Percentiles rank a stretch among this genome's conserved stretches.
phyloP scores from a whole-genome alignment of 805 yeast species.

The Saccharomycopsis malanga region DNA sequence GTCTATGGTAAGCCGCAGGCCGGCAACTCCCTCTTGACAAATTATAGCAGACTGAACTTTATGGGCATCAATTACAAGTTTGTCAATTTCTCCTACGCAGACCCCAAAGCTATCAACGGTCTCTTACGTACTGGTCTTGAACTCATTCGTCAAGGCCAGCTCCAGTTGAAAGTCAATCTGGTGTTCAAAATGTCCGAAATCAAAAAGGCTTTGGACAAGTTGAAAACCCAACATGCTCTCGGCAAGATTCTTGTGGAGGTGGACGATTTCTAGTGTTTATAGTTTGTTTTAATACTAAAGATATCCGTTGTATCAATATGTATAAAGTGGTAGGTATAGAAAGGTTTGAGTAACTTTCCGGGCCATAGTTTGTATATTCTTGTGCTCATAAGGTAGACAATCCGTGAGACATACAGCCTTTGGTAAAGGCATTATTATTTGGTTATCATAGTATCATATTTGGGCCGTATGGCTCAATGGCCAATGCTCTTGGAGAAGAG shows the following conservation, averaged over 20 bases:
- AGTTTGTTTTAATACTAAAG: too few relatives aligned
- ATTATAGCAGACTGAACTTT: slow-evolving; percentile 1
- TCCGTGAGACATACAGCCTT: too few relatives aligned
- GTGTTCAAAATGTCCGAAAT: slow-evolving; percentile 49
- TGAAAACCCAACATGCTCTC: slow-evolving; percentile 45
- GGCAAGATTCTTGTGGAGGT: slow-evolving; percentile 61
- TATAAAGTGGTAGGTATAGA: too few relatives aligned
- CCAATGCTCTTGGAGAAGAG: too few relatives aligned
- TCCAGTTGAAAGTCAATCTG: slow-evolving; percentile 48
- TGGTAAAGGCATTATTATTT: too few relatives aligned
- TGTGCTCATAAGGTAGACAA: too few relatives aligned
- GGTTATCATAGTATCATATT: too few relatives aligned
- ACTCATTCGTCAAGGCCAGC: slow-evolving; percentile 39
- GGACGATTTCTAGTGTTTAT: slow-evolving; percentile 31
- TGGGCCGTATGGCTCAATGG: too few relatives aligned
- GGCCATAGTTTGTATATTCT: too few relatives aligned
- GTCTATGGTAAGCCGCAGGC: slow-evolving; percentile 6
- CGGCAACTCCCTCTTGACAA: not conserved
- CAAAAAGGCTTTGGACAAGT: slow-evolving; percentile 45
- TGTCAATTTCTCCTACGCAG: slow-evolving; percentile 31
- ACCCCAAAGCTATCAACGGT: slow-evolving; percentile 24
- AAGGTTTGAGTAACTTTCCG: too few relatives aligned
- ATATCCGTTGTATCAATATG: too few relatives aligned
- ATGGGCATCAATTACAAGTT: slow-evolving; percentile 28
- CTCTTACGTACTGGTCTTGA: slow-evolving; percentile 39